A percentile compares a stretch with the other conserved stretches of the same genome.
These are phyloP conservation scores for Botrytis squamosa DNA, from an alignment of 2,329 filamentous ascomycete genomes.

Conservation along the genomic window DNA sequence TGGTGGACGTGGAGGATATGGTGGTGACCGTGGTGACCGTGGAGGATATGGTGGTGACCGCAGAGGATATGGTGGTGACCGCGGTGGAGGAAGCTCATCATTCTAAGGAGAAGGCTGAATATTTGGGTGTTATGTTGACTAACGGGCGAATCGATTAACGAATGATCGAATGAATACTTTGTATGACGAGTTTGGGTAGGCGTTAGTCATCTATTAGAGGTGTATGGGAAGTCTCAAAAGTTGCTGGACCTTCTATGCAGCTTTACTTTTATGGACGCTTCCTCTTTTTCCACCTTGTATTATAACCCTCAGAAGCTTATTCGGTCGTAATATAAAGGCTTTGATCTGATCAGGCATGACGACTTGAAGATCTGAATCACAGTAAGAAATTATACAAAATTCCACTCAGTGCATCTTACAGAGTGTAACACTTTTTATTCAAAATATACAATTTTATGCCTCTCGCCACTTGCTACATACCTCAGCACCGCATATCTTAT, in stretches of 20 bases:
- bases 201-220: slow-evolving; percentile 20
- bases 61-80: slow-evolving; percentile 8
- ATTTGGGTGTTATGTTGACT: not conserved
- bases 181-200: slow-evolving; percentile 24
- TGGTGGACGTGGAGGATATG: not conserved
- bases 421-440: not conserved
- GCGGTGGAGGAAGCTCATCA: slow-evolving; percentile 6
- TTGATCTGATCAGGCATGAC: slow-evolving; percentile 23
- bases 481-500: no score
- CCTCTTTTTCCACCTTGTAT: slow-evolving; percentile 32
- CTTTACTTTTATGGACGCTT: slow-evolving; percentile 21
- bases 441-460: not conserved
- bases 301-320: slow-evolving; percentile 23
- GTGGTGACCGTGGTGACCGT: not conserved
- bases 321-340: slow-evolving; percentile 34
- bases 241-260: slow-evolving; percentile 22
- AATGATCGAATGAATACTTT: slow-evolving; percentile 19
- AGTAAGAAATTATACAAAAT: slow-evolving; percentile 1
- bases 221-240: slow-evolving; percentile 32
- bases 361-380: slow-evolving; percentile 31
- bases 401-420: slow-evolving; percentile 18
- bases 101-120: slow-evolving; percentile 3
- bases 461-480: not conserved
- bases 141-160: not conserved
- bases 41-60: slow-evolving; percentile 11